Evolutionary conservation across 345 rosid species (phyloP).

Genomic region (Brassica rapa): DNA sequence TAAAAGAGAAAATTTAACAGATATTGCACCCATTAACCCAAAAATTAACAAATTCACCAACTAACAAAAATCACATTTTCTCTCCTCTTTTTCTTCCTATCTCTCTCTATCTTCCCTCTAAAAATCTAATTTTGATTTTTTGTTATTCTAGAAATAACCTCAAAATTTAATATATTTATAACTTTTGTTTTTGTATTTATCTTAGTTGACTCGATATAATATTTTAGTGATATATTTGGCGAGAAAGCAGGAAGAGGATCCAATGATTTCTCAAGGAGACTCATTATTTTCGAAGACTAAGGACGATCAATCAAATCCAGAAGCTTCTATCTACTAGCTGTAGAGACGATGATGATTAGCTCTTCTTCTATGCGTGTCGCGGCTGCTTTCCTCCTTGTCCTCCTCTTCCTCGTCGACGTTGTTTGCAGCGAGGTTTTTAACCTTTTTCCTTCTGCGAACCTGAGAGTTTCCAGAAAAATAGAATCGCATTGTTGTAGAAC

Average conservation of each 20-base stretch:
- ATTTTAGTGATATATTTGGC: neutral
- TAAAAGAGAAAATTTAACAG: no score
- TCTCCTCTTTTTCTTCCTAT: no score
- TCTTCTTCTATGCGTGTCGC: slow-evolving; percentile 14
- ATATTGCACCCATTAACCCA: no score
- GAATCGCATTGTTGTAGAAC: neutral
- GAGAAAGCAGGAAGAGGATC: slow-evolving; percentile 27
- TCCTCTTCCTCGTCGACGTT: slow-evolving; percentile 46
- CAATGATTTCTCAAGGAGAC: neutral
- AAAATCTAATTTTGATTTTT: no score
- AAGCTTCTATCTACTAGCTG: neutral
- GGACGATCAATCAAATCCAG: neutral
- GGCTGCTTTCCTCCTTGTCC: slow-evolving; percentile 39
- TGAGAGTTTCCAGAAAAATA: neutral
- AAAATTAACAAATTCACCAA: no score
- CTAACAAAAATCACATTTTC: no score
- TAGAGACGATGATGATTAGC: slow-evolving; percentile 1
- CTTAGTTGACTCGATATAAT: no score
- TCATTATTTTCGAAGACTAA: neutral
- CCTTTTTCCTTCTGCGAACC: neutral
- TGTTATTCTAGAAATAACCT: no score
- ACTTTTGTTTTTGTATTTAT: no score
- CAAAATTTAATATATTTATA: no score
- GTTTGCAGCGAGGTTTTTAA: slow-evolving; percentile 38
- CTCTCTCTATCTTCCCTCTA: no score